Evolutionary conservation across 2,329 filamentous ascomycete species (phyloP).

Genomic region (Leptographium wingfieldii): DNA sequence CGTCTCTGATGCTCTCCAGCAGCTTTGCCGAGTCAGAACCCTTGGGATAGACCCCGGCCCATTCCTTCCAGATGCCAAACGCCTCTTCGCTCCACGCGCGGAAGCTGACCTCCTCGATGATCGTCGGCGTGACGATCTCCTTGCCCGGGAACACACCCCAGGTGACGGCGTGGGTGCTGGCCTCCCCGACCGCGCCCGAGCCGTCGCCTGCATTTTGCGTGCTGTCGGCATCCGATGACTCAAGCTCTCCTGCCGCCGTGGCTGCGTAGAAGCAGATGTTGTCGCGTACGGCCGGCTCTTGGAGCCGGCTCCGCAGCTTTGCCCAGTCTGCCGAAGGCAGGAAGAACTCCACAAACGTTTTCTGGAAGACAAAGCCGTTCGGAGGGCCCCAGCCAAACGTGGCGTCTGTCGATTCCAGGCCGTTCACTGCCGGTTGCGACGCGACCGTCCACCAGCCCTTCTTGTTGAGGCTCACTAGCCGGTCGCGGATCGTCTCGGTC

Average conservation of each 20-base stretch:
- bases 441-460: conserved; percentile 94
- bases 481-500: conserved; percentile 64
- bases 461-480: conserved; percentile 63
- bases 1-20: conserved; percentile 52
- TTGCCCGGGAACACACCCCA: conserved; percentile 99
- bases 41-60: conserved; percentile 76
- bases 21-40: conserved; percentile 59
- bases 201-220: conserved; percentile 21
- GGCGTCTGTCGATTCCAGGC: conserved; percentile 59
- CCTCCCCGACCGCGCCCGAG: conserved; percentile 16
- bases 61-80: conserved; percentile 90
- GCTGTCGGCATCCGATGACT: conserved; percentile 43
- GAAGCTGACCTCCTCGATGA: conserved; percentile 96
- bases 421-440: conserved; percentile 88
- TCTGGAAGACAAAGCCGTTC: conserved; percentile 94
- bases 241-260: conserved; percentile 66
- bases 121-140: conserved; percentile 96
- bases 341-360: conserved; percentile 97
- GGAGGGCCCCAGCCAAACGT: conserved; percentile 89
- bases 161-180: conserved; percentile 81
- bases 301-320: conserved; percentile 50
- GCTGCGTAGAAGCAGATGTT: conserved; percentile 79
- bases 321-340: conserved; percentile 62
- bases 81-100: conserved; percentile 94
- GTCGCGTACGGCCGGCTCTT: conserved; percentile 41